A percentile compares a stretch with the other conserved stretches of the same genome.
These are phyloP conservation scores for Lunularia cruciata DNA, from an alignment of 225 moss, liverwort and hornwort genomes.

Conservation along the genomic window DNA sequence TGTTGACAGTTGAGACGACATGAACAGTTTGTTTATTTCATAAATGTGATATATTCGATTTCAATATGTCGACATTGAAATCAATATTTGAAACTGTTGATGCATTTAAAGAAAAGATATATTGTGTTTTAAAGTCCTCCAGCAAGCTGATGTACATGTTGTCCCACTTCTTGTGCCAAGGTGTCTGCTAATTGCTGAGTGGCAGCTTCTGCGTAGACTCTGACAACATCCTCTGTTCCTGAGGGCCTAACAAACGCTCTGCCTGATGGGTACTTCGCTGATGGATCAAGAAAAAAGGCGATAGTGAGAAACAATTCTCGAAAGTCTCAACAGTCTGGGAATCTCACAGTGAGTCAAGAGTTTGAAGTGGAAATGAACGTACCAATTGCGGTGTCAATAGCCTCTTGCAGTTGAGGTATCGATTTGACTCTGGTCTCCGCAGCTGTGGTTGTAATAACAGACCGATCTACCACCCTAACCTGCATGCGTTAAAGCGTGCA, in stretches of 20 bases:
- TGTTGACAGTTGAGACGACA: too few species aligned
- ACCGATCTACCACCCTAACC: constrained; percentile 79
- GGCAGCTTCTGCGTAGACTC: constrained; percentile 85
- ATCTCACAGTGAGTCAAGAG: neutral
- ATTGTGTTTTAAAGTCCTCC: constrained; percentile 51
- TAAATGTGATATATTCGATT: too few species aligned
- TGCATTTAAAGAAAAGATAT: too few species aligned
- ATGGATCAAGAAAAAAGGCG: neutral
- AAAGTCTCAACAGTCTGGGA: too few species aligned
- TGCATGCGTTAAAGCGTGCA: constrained; percentile 16
- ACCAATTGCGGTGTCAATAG: constrained; percentile 78
- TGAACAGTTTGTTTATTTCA: too few species aligned
- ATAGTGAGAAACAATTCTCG: neutral
- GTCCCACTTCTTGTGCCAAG: constrained; percentile 65
- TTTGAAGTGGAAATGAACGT: constrained; percentile 5
- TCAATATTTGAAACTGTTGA: too few species aligned
- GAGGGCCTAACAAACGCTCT: constrained; percentile 91
- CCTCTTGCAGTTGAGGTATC: constrained; percentile 68
- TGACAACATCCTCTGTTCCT: constrained; percentile 93
- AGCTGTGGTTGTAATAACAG: constrained; percentile 64
- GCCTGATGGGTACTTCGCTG: constrained; percentile 63
- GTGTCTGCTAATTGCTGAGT: constrained; percentile 70
- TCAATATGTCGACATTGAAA: too few species aligned
- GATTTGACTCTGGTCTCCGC: constrained; percentile 75
- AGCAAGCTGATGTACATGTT: constrained; percentile 62